These are phyloP conservation scores for Marsdenia floribunda DNA, from an alignment of 257 asterid species.

Conservation along the genomic window DNA sequence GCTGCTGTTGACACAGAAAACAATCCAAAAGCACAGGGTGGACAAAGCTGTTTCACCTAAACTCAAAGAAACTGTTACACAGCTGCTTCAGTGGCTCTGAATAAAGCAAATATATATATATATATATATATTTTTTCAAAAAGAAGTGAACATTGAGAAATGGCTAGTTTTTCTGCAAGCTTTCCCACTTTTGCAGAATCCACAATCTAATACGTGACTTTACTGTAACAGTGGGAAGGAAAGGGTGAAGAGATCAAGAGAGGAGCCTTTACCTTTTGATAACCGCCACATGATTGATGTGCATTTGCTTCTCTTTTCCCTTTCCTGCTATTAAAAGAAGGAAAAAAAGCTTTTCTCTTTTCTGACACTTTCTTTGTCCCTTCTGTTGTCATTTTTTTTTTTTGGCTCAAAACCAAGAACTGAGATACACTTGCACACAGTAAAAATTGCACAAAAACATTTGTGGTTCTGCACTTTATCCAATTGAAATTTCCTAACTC, in stretches of 20 bases:
- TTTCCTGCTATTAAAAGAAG: slow-evolving; percentile 23
- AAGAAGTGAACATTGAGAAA: not conserved
- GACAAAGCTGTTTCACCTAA: not conserved
- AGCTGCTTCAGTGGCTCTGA: not conserved
- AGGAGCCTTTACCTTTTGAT: slow-evolving; percentile 29
- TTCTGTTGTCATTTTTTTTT: slow-evolving; percentile 14
- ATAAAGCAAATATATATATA: not conserved
- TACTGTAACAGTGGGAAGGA: slow-evolving; percentile 11
- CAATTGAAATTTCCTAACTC: slow-evolving; percentile 21
- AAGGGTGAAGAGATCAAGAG: not conserved
- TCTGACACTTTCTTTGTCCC: slow-evolving; percentile 37
- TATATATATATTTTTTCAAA: not conserved
- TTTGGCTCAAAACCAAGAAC: slow-evolving; percentile 12
- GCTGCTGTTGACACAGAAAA: not conserved
- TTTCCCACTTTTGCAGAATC: slow-evolving; percentile 18
- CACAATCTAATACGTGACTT: slow-evolving; percentile 35
- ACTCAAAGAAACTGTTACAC: not conserved
- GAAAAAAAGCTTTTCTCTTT: not conserved
- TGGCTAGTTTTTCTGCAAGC: not conserved
- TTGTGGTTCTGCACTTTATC: slow-evolving; percentile 9
- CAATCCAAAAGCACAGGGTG: not conserved
- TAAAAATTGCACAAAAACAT: not conserved
- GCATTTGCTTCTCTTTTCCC: slow-evolving; percentile 40
- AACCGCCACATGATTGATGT: slow-evolving; percentile 79
- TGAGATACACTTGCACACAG: slow-evolving; percentile 8